These are phyloP conservation scores for Cubamyces sp. DNA, from an alignment of 768 basidiomycete genomes.

Conservation along the genomic window DNA sequence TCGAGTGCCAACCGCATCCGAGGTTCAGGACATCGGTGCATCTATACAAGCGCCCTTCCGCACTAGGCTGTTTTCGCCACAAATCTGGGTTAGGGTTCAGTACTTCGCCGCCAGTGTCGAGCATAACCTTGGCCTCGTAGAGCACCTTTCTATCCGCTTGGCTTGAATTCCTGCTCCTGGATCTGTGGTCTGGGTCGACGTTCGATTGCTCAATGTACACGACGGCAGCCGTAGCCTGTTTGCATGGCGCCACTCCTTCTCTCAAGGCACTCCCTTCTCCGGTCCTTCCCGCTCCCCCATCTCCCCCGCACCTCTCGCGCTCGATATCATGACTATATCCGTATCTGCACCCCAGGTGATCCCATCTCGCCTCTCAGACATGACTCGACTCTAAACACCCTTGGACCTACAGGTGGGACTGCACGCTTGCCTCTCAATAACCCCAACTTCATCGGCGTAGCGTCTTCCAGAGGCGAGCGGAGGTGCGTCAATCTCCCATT, in stretches of 20 bases:
- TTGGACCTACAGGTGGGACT: constrained; percentile 52
- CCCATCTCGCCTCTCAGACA: constrained; percentile 33
- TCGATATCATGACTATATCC: constrained; percentile 74
- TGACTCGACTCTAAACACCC: constrained; percentile 22
- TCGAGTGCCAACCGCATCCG: neutral
- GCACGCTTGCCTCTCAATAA: constrained; percentile 73
- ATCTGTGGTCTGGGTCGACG: neutral
- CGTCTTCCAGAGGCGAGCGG: constrained; percentile 76
- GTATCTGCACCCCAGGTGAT: constrained; percentile 49
- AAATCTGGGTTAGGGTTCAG: neutral
- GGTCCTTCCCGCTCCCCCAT: constrained; percentile 6
- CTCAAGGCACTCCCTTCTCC: constrained; percentile 14
- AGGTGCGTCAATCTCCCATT: constrained; percentile 46
- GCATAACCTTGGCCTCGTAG: neutral
- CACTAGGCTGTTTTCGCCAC: neutral
- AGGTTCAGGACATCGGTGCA: neutral
- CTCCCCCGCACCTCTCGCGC: constrained; percentile 25
- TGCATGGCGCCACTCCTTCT: constrained; percentile 25
- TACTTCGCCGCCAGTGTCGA: too few relatives aligned
- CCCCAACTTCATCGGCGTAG: constrained; percentile 77
- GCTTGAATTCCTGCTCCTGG: neutral
- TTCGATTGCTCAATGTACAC: constrained; percentile 17
- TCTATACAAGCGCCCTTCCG: neutral
- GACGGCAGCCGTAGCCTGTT: constrained; percentile 14
- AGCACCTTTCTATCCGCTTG: neutral